Evolutionary conservation across 129 eudicot species (phyloP).

Genomic region (Artemisia argyi): DNA sequence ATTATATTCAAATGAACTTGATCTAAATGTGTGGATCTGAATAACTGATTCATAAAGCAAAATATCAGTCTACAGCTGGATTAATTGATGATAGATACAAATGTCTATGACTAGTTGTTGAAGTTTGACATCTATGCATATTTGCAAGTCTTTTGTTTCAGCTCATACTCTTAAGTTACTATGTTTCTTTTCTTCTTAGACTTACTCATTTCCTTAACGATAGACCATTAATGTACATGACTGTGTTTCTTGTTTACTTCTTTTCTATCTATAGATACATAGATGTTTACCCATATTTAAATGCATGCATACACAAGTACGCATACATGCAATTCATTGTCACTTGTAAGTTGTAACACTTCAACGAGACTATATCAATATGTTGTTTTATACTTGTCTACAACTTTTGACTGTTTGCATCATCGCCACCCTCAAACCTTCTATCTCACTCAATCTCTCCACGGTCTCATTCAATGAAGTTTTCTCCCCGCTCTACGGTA

Average conservation of each 20-base stretch:
- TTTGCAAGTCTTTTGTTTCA: constrained; percentile 16
- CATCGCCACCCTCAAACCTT: constrained; percentile 10
- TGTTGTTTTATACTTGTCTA: constrained; percentile 22
- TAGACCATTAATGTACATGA: constrained; percentile 21
- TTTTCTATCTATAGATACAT: too few species aligned
- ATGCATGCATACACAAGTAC: neutral
- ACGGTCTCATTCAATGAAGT: constrained; percentile 17
- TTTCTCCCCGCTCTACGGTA: constrained; percentile 24
- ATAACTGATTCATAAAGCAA: too few species aligned
- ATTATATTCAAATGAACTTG: too few species aligned
- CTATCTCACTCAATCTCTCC: constrained; percentile 19
- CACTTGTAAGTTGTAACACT: constrained; percentile 18
- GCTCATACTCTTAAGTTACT: constrained; percentile 7
- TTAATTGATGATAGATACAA: neutral
- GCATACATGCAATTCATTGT: neutral
- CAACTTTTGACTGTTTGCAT: constrained; percentile 16
- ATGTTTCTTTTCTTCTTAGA: constrained; percentile 20
- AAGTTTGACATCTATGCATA: constrained; percentile 1
- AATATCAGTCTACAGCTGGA: neutral
- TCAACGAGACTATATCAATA: neutral
- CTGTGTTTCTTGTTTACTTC: constrained; percentile 15
- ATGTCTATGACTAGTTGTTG: constrained; percentile 6
- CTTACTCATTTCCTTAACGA: constrained; percentile 16
- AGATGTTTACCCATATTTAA: too few species aligned
- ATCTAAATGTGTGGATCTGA: too few species aligned